phyloP scores from a whole-genome alignment of 164 flowering plant genomes.

The Vitis amurensis region DNA sequence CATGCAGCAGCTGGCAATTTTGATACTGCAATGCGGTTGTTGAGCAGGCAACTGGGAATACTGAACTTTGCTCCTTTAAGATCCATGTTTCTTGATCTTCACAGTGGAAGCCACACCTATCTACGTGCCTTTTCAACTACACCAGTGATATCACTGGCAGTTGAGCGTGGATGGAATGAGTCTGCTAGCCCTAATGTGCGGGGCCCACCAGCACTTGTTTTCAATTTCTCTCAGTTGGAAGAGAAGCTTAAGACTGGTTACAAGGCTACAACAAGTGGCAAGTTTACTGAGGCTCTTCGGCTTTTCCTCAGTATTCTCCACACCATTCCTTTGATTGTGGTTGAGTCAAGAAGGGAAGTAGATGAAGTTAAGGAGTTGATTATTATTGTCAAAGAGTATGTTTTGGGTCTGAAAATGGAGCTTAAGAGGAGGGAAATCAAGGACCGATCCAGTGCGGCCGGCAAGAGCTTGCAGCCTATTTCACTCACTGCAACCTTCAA shows the following conservation, averaged over 20 bases:
- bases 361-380: constrained; percentile 82
- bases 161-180: constrained; percentile 70
- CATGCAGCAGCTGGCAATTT: constrained; percentile 96
- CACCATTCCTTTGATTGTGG: constrained; percentile 69
- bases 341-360: constrained; percentile 64
- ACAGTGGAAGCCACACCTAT: constrained; percentile 70
- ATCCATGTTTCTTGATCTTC: constrained; percentile 68
- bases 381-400: constrained; percentile 57
- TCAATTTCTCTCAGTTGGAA: constrained; percentile 69
- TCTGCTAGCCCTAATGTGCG: constrained; percentile 69
- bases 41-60: constrained; percentile 68
- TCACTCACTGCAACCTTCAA: constrained; percentile 43
- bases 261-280: constrained; percentile 61
- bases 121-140: constrained; percentile 58
- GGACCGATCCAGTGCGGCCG: constrained; percentile 31
- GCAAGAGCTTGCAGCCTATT: constrained; percentile 26
- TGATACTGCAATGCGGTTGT: constrained; percentile 66
- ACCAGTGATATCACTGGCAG: constrained; percentile 59
- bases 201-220: constrained; percentile 78
- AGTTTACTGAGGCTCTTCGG: constrained; percentile 60
- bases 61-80: constrained; percentile 72
- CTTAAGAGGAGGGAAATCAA: constrained; percentile 52
- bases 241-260: constrained; percentile 80
- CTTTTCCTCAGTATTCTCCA: constrained; percentile 49
- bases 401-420: constrained; percentile 53